Evolutionary conservation across 83 land plant genomes (phyloP).

Genomic region (Isoetes engelmannii): DNA sequence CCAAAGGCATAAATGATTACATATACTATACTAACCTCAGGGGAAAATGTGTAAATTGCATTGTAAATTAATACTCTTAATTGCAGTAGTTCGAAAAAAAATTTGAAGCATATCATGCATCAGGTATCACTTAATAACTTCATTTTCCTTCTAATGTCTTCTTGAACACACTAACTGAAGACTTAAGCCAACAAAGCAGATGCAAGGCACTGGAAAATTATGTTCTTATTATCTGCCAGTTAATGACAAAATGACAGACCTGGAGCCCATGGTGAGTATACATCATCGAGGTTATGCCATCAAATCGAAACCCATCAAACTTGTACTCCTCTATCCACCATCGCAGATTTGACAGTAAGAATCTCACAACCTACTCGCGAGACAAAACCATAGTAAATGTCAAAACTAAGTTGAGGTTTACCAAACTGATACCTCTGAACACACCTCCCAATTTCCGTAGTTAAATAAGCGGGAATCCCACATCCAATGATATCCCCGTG

Average conservation of each 20-base stretch:
- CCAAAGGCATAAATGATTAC: too few species aligned
- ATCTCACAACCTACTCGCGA: conserved; percentile 57
- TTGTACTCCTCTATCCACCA: conserved; percentile 96
- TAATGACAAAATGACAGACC: conserved; percentile 23
- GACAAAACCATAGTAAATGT: neutral
- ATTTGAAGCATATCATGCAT: too few species aligned
- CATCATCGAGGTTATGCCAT: conserved; percentile 98
- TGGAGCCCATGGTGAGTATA: conserved; percentile 90
- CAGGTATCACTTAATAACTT: too few species aligned
- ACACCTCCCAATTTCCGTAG: conserved; percentile 90
- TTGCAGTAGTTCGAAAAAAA: too few species aligned
- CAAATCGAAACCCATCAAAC: conserved; percentile 93
- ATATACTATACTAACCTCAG: too few species aligned
- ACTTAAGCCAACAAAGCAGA: too few species aligned
- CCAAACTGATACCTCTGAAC: neutral
- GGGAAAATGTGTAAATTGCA: too few species aligned
- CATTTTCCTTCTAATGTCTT: too few species aligned
- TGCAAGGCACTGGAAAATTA: too few species aligned
- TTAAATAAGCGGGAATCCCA: conserved; percentile 96
- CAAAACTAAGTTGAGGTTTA: neutral
- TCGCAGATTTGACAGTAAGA: conserved; percentile 79
- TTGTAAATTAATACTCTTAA: too few species aligned
- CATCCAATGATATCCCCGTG: conserved; percentile 93
- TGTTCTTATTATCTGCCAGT: too few species aligned
- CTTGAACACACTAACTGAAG: too few species aligned